Evolutionary conservation across 768 basidiomycete genomes (phyloP), one percentile per base, ranked within the genome.

Genomic region (Sporobolomyces phaffii): DNA sequence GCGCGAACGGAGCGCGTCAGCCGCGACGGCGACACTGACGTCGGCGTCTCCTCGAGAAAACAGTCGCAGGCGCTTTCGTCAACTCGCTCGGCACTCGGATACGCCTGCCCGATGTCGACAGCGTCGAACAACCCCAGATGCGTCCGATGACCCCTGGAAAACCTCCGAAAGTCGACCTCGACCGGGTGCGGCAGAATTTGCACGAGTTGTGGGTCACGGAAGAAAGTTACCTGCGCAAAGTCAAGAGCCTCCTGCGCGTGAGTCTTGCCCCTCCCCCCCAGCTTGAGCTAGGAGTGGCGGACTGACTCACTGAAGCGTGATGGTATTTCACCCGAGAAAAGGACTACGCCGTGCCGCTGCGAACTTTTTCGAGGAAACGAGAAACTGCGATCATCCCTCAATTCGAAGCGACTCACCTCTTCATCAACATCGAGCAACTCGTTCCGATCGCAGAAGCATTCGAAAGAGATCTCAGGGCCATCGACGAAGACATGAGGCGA

Each of bases 351-450:
- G 87, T 91, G 76, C 96, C 92, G 13, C 80, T 99, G 31, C 85
- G 92, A 41, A 83, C 83, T 48, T 99, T 93, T 76, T 85, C 94
- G 26, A 83, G 84, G 60, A 86, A 83, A 77, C 89, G 89, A 75
- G 86, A 87, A 65, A 92, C 89, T 0, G 85, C 88, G 40, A 90
- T 99, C 73, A 83, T 99, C 49, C 87, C 89, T 1, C 78, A 85
- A 26, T 97, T 94, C 76, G 89, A 97, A 76, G 93, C 93, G 38
- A 92, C 89, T 70, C 89, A 85, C 1, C 82, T 99, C 28, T 98
- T 99, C 73, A 90, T 90, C 60, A 98, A 99, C 78, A 59, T 76
- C 60, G 73, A 73, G 44, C 58, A 69, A 29, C 58, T 97, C 56
- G 93, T 97, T 77, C 86, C 84, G 57, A 82, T 99, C 26, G 78